Evolutionary conservation across 441 rosid species (phyloP).

Genomic region (Isatis lusitanica): DNA sequence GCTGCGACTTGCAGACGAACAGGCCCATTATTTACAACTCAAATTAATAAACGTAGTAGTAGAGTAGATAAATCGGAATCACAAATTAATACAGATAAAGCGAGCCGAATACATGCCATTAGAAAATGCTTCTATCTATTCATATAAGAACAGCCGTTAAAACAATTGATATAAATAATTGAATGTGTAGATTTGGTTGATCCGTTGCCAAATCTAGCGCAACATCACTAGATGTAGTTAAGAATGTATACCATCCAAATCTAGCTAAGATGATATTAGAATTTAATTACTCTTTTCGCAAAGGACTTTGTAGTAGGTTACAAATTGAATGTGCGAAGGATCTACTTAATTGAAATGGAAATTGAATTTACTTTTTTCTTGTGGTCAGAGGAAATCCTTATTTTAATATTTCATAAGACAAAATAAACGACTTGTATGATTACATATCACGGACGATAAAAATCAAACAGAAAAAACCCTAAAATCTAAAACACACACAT

Average conservation of each 20-base stretch:
- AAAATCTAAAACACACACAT: constrained; percentile 1
- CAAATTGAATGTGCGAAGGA: neutral
- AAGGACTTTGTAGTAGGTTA: neutral
- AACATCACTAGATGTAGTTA: constrained; percentile 7
- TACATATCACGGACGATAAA: neutral
- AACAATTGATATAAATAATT: neutral
- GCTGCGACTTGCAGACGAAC: no score
- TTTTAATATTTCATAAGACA: neutral
- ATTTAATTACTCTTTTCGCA: constrained; percentile 11
- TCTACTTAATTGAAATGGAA: neutral
- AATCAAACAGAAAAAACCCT: neutral
- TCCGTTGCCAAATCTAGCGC: neutral
- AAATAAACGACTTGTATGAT: neutral
- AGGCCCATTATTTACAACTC: no score
- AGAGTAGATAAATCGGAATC: no score
- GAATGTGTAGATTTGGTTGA: neutral
- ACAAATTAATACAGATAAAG: no score
- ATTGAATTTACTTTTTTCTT: no score
- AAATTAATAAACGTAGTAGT: no score
- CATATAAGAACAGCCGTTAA: neutral
- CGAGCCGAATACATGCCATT: no score
- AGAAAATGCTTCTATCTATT: no score
- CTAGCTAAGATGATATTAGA: constrained; percentile 10
- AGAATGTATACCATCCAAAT: constrained; percentile 7
- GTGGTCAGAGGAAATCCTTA: neutral